These are phyloP conservation scores for Picea sitchensis DNA, from an alignment of 75 land plant species.

Conservation along the genomic window DNA sequence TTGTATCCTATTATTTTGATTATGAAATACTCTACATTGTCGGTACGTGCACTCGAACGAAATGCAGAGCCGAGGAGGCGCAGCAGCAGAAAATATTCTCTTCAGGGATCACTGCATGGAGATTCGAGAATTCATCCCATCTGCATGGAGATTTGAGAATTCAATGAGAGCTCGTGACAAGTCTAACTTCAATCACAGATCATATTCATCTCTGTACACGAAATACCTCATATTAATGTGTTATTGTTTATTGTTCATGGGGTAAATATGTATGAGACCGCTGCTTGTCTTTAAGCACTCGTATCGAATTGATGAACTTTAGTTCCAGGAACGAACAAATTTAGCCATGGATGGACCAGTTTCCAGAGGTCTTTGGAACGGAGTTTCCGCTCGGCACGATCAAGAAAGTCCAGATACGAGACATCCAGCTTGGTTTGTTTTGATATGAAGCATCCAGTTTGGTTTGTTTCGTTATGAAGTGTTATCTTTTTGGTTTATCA, in stretches of 20 bases:
- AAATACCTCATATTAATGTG: no score
- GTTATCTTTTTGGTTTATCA: no score
- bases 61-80: slow-evolving; percentile 58
- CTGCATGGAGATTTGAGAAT: slow-evolving; percentile 17
- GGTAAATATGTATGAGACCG: slow-evolving; percentile 80
- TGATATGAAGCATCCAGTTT: no score
- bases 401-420: background rate
- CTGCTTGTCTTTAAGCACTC: slow-evolving; percentile 56
- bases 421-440: no score
- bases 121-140: slow-evolving; percentile 37
- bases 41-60: slow-evolving; percentile 23
- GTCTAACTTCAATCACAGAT: no score
- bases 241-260: slow-evolving; percentile 42
- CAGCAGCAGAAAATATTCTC: slow-evolving; percentile 70
- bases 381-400: slow-evolving; percentile 73
- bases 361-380: slow-evolving; percentile 66
- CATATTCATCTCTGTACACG: background rate
- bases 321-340: slow-evolving; percentile 64
- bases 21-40: no score
- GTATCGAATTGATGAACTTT: slow-evolving; percentile 53
- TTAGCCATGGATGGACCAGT: slow-evolving; percentile 85
- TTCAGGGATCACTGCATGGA: slow-evolving; percentile 49
- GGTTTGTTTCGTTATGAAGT: no score
- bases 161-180: background rate
- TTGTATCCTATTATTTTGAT: slow-evolving; percentile 50